These are phyloP conservation scores for Pythium biforme DNA, from an alignment of 352 stramenopile species.

Conservation along the genomic window DNA sequence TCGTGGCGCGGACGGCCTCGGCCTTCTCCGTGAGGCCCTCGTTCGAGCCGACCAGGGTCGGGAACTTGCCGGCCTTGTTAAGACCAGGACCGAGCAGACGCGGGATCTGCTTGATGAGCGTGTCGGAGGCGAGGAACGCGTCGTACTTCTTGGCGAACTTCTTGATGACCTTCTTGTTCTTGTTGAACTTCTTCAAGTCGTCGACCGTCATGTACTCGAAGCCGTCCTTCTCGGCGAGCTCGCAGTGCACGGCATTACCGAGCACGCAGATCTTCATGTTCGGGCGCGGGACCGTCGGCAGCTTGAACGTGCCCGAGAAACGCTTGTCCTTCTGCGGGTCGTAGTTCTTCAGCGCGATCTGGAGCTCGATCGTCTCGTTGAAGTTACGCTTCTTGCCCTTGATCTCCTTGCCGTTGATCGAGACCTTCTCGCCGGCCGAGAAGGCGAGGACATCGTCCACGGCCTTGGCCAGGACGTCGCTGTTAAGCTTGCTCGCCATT, in stretches of 20 bases:
- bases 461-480: slow-evolving; percentile 94
- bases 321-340: slow-evolving; percentile 99
- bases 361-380: slow-evolving; percentile 98
- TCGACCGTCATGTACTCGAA: slow-evolving; percentile 98
- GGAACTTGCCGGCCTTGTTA: slow-evolving; percentile 99
- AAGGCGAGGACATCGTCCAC: slow-evolving; percentile 96
- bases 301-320: slow-evolving; percentile 99
- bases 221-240: slow-evolving; percentile 97
- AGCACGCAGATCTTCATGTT: slow-evolving; percentile 98
- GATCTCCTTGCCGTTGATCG: slow-evolving; percentile 88
- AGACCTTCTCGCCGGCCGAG: slow-evolving; percentile 93
- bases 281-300: slow-evolving; percentile 94
- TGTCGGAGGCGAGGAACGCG: slow-evolving; percentile 99
- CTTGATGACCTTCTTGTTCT: slow-evolving; percentile 99
- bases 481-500: slow-evolving; percentile 97
- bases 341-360: slow-evolving; percentile 99
- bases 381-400: slow-evolving; percentile 99
- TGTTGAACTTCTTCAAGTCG: slow-evolving; percentile 99
- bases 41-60: slow-evolving; percentile 92
- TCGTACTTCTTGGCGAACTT: slow-evolving; percentile 99
- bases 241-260: slow-evolving; percentile 98
- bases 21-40: slow-evolving; percentile 98
- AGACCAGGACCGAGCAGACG: slow-evolving; percentile 99
- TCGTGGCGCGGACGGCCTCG: slow-evolving; percentile 96
- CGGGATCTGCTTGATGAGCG: slow-evolving; percentile 99